Base-by-base conservation (phyloP, 768 basidiomycete species). In the Rhodotorula babjevae region DNA sequence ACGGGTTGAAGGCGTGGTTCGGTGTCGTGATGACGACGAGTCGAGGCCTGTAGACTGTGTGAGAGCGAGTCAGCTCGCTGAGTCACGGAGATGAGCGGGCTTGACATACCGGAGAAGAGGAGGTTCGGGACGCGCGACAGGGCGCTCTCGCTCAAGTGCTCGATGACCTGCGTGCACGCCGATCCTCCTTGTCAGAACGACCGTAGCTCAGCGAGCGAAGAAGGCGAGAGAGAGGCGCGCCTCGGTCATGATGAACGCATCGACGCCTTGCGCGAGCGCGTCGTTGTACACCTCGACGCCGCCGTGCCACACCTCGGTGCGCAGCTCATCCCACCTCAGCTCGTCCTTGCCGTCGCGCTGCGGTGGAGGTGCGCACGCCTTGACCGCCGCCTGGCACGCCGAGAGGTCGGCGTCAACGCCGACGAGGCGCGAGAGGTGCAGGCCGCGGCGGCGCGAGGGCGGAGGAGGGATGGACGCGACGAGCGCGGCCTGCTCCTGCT, bases 21-120 rank as follows among this genome's bases (percentile, higher is more conserved):
- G 82, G 92, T 0, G 92, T 95, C 0, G 92, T 94, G 77, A 93
- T 78, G 31, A 95, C 84, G 57, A 92, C 83, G 56, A 88, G 78
- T 40, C 84, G 83, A 1, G 93, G 92, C 66, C 86, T 87, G 77
- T 95, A 95, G 36, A 66, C 57, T 49, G 56, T 6, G 23, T 7
- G 50, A 52, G 11, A 8, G 21, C 3, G 14, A 7, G 53, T 36
- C 25, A 47, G 27, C 2, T 21, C 15, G 29, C 0, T 3, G 31
- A 33, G 31, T 5, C 4, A 3, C 5, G 3, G 29, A 23, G n/a
- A 29, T 7, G 44, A 19, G 40, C 16, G n/a, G 6, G 36, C 29
- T 18, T 2, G 49, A 44, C 18, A 40, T 12, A 52, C 50, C 50
- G 6, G 50, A 52, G 21, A 95, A 85, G 23, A 94, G 81, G 62